A percentile compares a stretch with the other conserved stretches of the same genome.
phyloP scores from a whole-genome alignment of 495 filamentous ascomycete genomes.

The Aspergillus haitiensis region DNA sequence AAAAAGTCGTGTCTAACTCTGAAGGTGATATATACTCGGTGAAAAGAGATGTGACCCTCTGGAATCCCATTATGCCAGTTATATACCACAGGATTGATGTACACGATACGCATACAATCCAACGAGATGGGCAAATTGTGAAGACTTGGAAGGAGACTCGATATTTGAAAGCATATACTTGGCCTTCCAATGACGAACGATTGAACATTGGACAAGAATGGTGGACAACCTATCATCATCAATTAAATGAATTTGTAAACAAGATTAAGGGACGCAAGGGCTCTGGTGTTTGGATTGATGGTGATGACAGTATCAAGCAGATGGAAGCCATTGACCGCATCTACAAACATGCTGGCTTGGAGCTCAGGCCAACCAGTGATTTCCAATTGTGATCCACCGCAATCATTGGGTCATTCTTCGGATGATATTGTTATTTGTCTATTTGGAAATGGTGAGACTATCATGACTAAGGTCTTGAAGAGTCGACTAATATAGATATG shows the following conservation, averaged over 20 bases:
- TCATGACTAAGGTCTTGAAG: no score
- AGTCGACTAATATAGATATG: no score
- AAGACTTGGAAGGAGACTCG: constrained; percentile 47
- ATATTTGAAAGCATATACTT: constrained; percentile 49
- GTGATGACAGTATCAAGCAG: constrained; percentile 51
- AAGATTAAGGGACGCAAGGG: constrained; percentile 43
- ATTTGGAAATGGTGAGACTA: no score
- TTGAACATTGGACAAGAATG: constrained; percentile 19
- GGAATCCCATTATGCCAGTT: constrained; percentile 38
- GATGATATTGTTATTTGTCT: no score
- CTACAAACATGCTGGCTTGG: constrained; percentile 49
- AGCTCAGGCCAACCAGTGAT: constrained; percentile 21
- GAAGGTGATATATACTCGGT: constrained; percentile 29
- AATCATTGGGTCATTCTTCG: neutral
- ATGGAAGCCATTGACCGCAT: constrained; percentile 55
- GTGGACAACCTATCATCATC: constrained; percentile 54
- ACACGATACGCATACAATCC: constrained; percentile 42
- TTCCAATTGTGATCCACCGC: constrained; percentile 7
- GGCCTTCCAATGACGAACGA: constrained; percentile 38
- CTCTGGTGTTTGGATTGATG: constrained; percentile 50
- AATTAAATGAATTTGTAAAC: constrained; percentile 60
- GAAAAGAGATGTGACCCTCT: constrained; percentile 44
- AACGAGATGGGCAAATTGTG: constrained; percentile 29
- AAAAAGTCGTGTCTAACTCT: constrained; percentile 28
- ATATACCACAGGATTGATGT: constrained; percentile 56